phyloP scores from a whole-genome alignment of 345 rosid species.

The Populus nigra region DNA sequence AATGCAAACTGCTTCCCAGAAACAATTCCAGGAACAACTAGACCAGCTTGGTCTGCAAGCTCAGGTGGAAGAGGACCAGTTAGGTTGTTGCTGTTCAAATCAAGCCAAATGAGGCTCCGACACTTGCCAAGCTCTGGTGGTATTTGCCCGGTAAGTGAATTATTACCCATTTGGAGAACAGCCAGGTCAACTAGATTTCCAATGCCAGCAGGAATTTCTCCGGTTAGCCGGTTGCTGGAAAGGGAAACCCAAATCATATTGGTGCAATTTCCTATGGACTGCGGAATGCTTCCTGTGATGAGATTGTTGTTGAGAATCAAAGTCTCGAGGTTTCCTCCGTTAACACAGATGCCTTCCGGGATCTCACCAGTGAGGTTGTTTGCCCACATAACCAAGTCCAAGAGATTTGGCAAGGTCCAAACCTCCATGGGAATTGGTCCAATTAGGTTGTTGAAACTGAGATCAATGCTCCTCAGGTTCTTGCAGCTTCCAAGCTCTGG shows the following conservation, averaged over 20 bases:
- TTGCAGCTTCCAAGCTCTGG: slow-evolving; percentile 69
- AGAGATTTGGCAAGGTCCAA: slow-evolving; percentile 70
- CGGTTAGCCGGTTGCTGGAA: slow-evolving; percentile 65
- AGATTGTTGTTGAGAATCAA: slow-evolving; percentile 86
- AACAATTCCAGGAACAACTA: slow-evolving; percentile 68
- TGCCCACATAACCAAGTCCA: slow-evolving; percentile 91
- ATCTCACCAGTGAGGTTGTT: slow-evolving; percentile 82
- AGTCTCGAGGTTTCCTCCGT: slow-evolving; percentile 77
- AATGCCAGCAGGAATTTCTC: slow-evolving; percentile 66
- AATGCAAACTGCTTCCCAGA: slow-evolving; percentile 92
- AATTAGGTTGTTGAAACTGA: slow-evolving; percentile 75
- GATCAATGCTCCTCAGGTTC: slow-evolving; percentile 65
- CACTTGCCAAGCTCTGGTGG: slow-evolving; percentile 76
- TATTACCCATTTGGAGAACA: slow-evolving; percentile 82
- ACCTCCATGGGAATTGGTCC: slow-evolving; percentile 64
- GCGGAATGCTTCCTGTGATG: slow-evolving; percentile 64
- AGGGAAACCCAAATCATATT: slow-evolving; percentile 92
- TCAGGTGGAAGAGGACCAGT: slow-evolving; percentile 59
- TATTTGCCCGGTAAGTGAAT: slow-evolving; percentile 68
- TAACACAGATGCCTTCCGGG: slow-evolving; percentile 63
- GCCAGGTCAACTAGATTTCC: slow-evolving; percentile 67
- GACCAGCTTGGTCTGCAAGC: slow-evolving; percentile 71
- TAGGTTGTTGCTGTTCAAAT: slow-evolving; percentile 77
- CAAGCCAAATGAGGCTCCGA: slow-evolving; percentile 88
- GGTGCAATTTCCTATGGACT: slow-evolving; percentile 68